Evolutionary conservation across 495 filamentous ascomycete genomes (phyloP), one percentile per base, ranked within the genome.

Genomic region (Haplographium delicatum): DNA sequence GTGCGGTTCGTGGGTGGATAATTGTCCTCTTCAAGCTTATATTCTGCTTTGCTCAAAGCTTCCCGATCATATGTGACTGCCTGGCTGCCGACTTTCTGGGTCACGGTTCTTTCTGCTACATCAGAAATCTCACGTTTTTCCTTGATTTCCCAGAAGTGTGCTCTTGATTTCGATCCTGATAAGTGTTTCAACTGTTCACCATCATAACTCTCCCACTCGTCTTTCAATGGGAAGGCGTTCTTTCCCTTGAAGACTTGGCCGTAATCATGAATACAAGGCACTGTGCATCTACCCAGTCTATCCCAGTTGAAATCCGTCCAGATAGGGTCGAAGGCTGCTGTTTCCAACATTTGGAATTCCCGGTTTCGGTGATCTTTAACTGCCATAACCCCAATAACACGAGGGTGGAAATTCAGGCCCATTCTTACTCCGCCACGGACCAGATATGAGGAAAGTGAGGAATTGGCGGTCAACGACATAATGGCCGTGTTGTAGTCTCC

Each of bases 401-500:
- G 61, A 0, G 77, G 77, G 50, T 80, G 76, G 61, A 77, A 80
- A 45, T 80, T 80, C 38, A 80, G 62, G 1, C 76, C 77, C 76
- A 80, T 80, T 22, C 76, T 67, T 13, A 80, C 71, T 8, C 76
- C 76, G 19, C 76, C 76, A 30, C 74, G 70, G 13, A 80, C 64
- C 0, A 80, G 68, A 47, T 80, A 80, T 0, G 73, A 73, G 2
- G 76, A 78, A 3, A 80, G 61, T 1, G 73, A 74, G 0, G 72
- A 76, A 44, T 80, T 80, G 16, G 76, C 74, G 10, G 69, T 70
- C 13, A 80, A 65, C 11, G 76, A 74, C 62, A 80, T 75, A 53
- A 80, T 70, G 11, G 76, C 76, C 1, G 76, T 80, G 60, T 80
- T 80, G 63, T 78, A 80, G 48, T 79, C 76, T 27, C 75, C 76